phyloP scores from a whole-genome alignment of 192 early-diverging fungal genomes.

The Umbelopsis ramanniana region DNA sequence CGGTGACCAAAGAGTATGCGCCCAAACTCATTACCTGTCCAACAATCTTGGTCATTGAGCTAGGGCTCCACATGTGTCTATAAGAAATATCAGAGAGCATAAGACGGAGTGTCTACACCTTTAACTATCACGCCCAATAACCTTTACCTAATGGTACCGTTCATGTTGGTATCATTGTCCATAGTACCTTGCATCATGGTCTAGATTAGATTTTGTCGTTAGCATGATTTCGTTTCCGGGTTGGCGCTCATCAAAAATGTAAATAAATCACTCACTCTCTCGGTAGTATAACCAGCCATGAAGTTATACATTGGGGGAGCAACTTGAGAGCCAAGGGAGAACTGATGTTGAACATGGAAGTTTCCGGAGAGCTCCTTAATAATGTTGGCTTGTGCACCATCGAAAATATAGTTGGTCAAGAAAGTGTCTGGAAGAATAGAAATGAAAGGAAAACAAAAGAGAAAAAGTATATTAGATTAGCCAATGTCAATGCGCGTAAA shows the following conservation, averaged over 20 bases:
- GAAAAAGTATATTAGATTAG: neutral
- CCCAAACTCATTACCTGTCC: slow-evolving; percentile 44
- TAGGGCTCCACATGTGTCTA: slow-evolving; percentile 74
- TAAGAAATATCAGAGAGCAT: neutral
- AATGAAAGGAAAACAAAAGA: slow-evolving; percentile 4
- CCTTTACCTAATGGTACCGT: slow-evolving; percentile 50
- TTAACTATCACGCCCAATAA: neutral
- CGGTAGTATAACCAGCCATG: slow-evolving; percentile 82
- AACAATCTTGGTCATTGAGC: slow-evolving; percentile 67
- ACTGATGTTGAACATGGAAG: slow-evolving; percentile 94
- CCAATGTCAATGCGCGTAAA: too few species aligned
- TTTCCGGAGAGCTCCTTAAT: slow-evolving; percentile 90
- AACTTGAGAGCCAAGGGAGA: slow-evolving; percentile 82
- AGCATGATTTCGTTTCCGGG: neutral
- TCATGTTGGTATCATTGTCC: slow-evolving; percentile 89
- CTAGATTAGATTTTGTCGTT: slow-evolving; percentile 40
- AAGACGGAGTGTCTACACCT: neutral
- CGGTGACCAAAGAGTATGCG: neutral
- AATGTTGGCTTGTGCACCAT: slow-evolving; percentile 94
- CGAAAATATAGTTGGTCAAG: slow-evolving; percentile 87
- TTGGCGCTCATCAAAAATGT: neutral
- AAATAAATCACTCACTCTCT: slow-evolving; percentile 54
- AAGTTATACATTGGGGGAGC: slow-evolving; percentile 92
- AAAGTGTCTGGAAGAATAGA: slow-evolving; percentile 62
- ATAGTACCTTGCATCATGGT: slow-evolving; percentile 92